Base-by-base conservation (phyloP, 805 yeast species). In the Ogataea nonfermentans region DNA sequence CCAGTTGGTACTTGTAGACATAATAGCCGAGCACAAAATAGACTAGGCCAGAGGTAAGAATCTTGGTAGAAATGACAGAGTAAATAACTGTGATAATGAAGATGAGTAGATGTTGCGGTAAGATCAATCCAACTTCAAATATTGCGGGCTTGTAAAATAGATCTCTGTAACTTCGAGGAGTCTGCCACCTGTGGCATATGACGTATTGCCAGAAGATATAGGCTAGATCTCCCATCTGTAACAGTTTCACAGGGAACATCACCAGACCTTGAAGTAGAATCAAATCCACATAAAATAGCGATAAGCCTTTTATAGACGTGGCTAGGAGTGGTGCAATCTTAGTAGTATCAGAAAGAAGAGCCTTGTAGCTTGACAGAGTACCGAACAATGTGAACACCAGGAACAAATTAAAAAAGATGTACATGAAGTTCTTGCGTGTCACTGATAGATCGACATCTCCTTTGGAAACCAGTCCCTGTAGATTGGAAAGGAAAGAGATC, bases 211-310 rank as follows among this genome's bases (percentile, higher is more conserved):
- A 61, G 31, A 73, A 71, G 11, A 76, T 52, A 16, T 71, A 50
- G 4, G 69, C 63, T 24, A 78, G 63, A 54, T 78, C 82, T 13
- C 81, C 79, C 28, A 73, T 60, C 53, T 78, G 83, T 10, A 77
- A 61, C 29, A 77, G 61, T 38, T 74, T 69, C 29, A 76, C 73
- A 4, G 82, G 82, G 49, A 77, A 74, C 79, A 78, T 75, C 1
- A 79, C 78, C 36, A 78, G 52, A 0, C 89, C 93, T 58, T 84
- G 93, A 41, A 84, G 70, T 15, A 84, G 66, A 43, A 84, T 83
- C 61, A 77, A 67, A 53, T 77, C 78, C 36, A 72, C 76, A 47
- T 77, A 77, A 49, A 77, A 77, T 32, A 77, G 60, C 2, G 80
- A 73, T 25, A 74, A 59, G 29, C 70, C 65, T 52, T 73, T 74